Percentiles rank a stretch among this genome's conserved stretches.
Conservation (phyloP, 306 rosid genomes). For the Casuarina cunninghamiana region DNA sequence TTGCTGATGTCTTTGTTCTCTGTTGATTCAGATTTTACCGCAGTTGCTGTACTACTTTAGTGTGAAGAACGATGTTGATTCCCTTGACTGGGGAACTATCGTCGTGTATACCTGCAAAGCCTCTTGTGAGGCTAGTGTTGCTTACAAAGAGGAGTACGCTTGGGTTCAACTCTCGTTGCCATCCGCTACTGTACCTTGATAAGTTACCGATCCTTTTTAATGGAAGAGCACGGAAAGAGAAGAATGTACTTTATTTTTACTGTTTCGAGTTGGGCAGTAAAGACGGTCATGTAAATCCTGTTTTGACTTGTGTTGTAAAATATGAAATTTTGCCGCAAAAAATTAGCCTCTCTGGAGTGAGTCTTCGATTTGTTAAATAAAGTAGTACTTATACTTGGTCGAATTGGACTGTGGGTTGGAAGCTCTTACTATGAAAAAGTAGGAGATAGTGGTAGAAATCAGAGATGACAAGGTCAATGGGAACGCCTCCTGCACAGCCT, state of each 20-base stretch:
- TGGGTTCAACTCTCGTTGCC: constrained; percentile 63
- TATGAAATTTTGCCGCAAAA: too few relatives aligned
- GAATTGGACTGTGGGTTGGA: too few relatives aligned
- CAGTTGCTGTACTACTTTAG: constrained; percentile 65
- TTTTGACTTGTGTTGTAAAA: too few relatives aligned
- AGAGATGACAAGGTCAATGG: too few relatives aligned
- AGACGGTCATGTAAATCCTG: too few relatives aligned
- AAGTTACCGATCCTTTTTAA: neutral
- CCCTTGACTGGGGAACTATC: constrained; percentile 72
- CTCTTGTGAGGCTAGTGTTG: constrained; percentile 53
- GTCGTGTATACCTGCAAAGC: constrained; percentile 65
- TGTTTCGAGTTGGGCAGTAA: neutral
- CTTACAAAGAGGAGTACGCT: constrained; percentile 64
- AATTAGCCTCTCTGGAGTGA: too few relatives aligned
- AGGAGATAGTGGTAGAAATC: too few relatives aligned
- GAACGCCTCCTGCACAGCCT: too few relatives aligned
- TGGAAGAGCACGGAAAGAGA: too few relatives aligned
- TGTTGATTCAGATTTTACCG: constrained; percentile 57
- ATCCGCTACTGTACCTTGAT: constrained; percentile 19
- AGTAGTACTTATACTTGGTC: too few relatives aligned
- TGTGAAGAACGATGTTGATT: constrained; percentile 53
- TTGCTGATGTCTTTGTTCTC: neutral
- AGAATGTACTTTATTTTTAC: neutral
- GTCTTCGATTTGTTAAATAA: too few relatives aligned
- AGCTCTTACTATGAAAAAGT: too few relatives aligned